These are phyloP conservation scores for Annulohypoxylon stygium DNA, from an alignment of 495 filamentous ascomycete genomes.

Conservation along the genomic window DNA sequence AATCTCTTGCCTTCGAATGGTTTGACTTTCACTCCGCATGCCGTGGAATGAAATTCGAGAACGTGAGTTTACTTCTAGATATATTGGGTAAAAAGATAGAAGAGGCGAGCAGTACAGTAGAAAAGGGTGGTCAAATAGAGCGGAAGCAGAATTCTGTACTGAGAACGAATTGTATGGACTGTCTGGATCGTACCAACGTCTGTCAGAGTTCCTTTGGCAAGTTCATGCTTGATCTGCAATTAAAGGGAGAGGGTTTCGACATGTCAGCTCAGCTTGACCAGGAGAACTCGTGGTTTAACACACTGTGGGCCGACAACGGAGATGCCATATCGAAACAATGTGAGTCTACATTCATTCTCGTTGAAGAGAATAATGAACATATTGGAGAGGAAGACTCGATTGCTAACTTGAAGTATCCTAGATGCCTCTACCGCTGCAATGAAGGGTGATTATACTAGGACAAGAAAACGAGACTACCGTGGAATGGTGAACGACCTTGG, in stretches of 20 bases:
- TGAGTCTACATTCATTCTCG: constrained; percentile 28
- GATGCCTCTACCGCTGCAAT: constrained; percentile 91
- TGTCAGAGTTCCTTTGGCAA: constrained; percentile 89
- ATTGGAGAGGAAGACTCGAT: constrained; percentile 54
- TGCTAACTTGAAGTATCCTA: constrained; percentile 27
- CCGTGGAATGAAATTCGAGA: constrained; percentile 97
- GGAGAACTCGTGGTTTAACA: constrained; percentile 91
- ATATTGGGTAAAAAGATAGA: constrained; percentile 73
- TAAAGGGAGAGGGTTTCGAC: constrained; percentile 78
- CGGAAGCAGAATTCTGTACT: constrained; percentile 78
- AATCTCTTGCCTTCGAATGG: constrained; percentile 79
- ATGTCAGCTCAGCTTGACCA: constrained; percentile 77
- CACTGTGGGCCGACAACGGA: constrained; percentile 94
- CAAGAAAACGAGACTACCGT: constrained; percentile 88
- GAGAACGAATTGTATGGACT: constrained; percentile 98
- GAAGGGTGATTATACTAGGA: constrained; percentile 95
- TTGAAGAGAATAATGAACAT: background rate
- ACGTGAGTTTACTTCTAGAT: constrained; percentile 82
- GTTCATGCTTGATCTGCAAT: constrained; percentile 78
- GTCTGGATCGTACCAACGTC: constrained; percentile 92
- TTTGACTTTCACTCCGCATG: constrained; percentile 95
- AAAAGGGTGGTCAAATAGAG: constrained; percentile 62
- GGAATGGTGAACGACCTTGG: constrained; percentile 95
- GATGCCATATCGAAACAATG: constrained; percentile 78
- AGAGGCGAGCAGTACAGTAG: constrained; percentile 72